Conservation (phyloP, 371 early-diverging fungal species). For the Mucor circinelloides region DNA sequence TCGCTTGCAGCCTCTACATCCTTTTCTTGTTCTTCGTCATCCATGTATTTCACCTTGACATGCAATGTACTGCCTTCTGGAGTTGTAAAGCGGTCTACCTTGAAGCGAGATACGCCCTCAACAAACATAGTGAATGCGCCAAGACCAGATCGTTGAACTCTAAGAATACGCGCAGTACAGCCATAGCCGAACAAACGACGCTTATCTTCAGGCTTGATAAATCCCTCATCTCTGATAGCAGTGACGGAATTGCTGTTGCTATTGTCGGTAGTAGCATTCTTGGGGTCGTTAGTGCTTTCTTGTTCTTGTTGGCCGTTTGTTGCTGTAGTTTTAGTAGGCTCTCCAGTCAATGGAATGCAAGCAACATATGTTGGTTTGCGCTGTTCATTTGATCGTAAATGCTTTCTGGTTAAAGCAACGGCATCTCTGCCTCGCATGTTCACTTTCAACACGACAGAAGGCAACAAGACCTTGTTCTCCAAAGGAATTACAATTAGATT, state of each 20-base stretch:
- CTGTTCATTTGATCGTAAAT: constrained; percentile 30
- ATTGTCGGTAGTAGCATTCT: not conserved
- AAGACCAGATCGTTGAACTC: constrained; percentile 41
- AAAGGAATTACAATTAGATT: constrained; percentile 42
- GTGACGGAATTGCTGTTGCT: constrained; percentile 7
- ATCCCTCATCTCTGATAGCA: constrained; percentile 22
- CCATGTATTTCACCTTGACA: constrained; percentile 35
- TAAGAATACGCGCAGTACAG: constrained; percentile 47
- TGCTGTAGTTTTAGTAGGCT: not conserved
- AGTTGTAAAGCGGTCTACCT: constrained; percentile 22
- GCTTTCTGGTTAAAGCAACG: constrained; percentile 28
- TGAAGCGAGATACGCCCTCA: constrained; percentile 44
- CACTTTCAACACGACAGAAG: constrained; percentile 45
- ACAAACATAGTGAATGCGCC: constrained; percentile 44
- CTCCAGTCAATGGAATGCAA: constrained; percentile 34
- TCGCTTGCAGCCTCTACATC: constrained; percentile 41
- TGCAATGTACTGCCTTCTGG: constrained; percentile 25
- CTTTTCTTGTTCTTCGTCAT: constrained; percentile 17
- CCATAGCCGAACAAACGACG: constrained; percentile 37
- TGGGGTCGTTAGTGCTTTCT: not conserved
- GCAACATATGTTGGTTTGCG: constrained; percentile 39
- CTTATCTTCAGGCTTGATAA: constrained; percentile 21
- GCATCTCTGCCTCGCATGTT: constrained; percentile 45
- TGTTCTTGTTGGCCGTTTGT: not conserved
- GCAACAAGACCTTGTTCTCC: constrained; percentile 49